phyloP scores from a whole-genome alignment of 805 yeast species.

The Candida tallmaniae region DNA sequence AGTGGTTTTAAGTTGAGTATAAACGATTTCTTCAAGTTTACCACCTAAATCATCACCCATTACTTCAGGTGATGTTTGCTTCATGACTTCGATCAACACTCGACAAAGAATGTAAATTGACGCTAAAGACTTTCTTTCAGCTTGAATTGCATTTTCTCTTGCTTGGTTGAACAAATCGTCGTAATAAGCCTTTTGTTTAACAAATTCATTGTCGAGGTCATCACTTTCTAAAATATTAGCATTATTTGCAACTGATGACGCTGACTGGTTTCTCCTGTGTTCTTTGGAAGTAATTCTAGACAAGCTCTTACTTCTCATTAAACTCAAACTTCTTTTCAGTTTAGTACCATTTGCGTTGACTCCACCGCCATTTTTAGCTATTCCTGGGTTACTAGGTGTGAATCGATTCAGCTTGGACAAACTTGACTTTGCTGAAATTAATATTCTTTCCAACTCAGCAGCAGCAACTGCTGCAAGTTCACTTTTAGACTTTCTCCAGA shows the following conservation, averaged over 20 bases:
- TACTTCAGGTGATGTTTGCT: slow-evolving; percentile 72
- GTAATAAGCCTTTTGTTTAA: slow-evolving; percentile 20
- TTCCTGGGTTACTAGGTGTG: slow-evolving; percentile 6
- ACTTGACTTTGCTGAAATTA: slow-evolving; percentile 22
- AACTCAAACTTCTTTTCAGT: slow-evolving; percentile 37
- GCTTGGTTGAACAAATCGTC: slow-evolving; percentile 40
- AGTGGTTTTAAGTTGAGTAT: slow-evolving; percentile 80
- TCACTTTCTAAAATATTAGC: background rate
- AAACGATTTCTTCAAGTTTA: slow-evolving; percentile 88
- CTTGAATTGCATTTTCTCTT: slow-evolving; percentile 68
- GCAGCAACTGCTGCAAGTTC: slow-evolving; percentile 63
- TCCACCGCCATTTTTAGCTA: slow-evolving; percentile 3
- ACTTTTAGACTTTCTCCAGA: slow-evolving; percentile 92
- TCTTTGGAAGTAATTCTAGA: slow-evolving; percentile 22
- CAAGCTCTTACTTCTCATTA: slow-evolving; percentile 37
- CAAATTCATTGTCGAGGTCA: slow-evolving; percentile 13
- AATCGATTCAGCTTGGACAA: slow-evolving; percentile 3
- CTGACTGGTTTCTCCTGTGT: slow-evolving; percentile 50
- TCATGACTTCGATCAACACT: slow-evolving; percentile 86
- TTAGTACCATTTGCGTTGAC: slow-evolving; percentile 10
- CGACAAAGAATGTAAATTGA: slow-evolving; percentile 87
- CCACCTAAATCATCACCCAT: slow-evolving; percentile 76
- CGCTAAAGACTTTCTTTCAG: slow-evolving; percentile 81
- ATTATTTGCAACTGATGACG: slow-evolving; percentile 28
- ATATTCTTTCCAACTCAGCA: slow-evolving; percentile 32